Conservation (phyloP, 345 rosid species). For the Hevea brasiliensis region DNA sequence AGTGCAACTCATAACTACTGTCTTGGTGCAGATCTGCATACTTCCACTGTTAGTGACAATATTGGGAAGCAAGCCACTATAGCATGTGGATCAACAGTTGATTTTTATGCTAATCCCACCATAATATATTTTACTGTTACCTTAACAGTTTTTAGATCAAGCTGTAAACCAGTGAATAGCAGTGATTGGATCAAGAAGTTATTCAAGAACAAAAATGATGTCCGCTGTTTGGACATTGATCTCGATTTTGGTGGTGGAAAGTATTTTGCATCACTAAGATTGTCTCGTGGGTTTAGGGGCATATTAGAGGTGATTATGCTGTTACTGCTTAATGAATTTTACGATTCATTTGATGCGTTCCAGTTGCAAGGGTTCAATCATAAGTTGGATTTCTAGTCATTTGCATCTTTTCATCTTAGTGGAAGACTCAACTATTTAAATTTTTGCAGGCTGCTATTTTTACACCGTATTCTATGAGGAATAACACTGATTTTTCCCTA, state of each 20-base stretch:
- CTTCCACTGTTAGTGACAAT: slow-evolving; percentile 35
- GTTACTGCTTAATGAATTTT: slow-evolving; percentile 1
- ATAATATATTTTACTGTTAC: slow-evolving; percentile 63
- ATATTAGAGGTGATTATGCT: slow-evolving; percentile 66
- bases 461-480: slow-evolving; percentile 69
- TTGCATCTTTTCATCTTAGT: slow-evolving; percentile 2
- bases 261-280: slow-evolving; percentile 66
- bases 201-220: slow-evolving; percentile 55
- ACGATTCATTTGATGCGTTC: slow-evolving; percentile 7
- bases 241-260: slow-evolving; percentile 86
- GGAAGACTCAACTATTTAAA: slow-evolving; percentile 10
- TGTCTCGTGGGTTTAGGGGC: slow-evolving; percentile 82
- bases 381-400: slow-evolving; percentile 21
- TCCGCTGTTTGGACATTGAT: slow-evolving; percentile 61
- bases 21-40: slow-evolving; percentile 49
- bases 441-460: slow-evolving; percentile 73
- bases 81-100: slow-evolving; percentile 65
- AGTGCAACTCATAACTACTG: slow-evolving; percentile 22
- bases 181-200: slow-evolving; percentile 85
- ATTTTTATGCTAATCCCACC: slow-evolving; percentile 82
- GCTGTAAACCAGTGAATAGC: slow-evolving; percentile 82
- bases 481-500: slow-evolving; percentile 64
- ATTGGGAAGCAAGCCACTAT: slow-evolving; percentile 75
- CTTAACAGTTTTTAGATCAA: slow-evolving; percentile 52
- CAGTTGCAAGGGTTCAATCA: not conserved